Evolutionary conservation across 441 rosid species (phyloP).

Genomic region (Viola pubescens): DNA sequence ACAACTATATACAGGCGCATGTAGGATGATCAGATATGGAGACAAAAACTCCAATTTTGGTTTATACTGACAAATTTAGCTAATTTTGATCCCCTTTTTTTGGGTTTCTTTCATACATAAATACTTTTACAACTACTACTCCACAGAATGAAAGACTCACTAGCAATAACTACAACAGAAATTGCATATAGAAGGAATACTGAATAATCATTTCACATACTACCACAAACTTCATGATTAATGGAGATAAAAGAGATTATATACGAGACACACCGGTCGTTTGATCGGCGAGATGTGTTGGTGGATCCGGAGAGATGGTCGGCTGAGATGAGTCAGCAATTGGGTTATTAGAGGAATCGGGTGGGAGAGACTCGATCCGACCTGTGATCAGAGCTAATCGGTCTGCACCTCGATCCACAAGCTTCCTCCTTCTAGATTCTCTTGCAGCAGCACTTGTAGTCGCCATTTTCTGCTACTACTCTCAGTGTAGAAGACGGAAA

Average conservation of each 20-base stretch:
- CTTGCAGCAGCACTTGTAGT: constrained; percentile 34
- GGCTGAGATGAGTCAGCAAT: constrained; percentile 25
- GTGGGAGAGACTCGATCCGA: constrained; percentile 38
- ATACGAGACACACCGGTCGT: constrained; percentile 21
- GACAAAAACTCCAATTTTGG: too few relatives aligned
- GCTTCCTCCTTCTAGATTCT: constrained; percentile 75
- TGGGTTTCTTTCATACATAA: too few relatives aligned
- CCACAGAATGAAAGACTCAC: too few relatives aligned
- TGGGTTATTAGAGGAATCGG: constrained; percentile 19
- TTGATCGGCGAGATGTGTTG: constrained; percentile 24
- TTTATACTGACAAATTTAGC: too few relatives aligned
- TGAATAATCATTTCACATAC: background rate
- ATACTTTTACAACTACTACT: too few relatives aligned
- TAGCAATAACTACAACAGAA: too few relatives aligned
- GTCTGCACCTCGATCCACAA: constrained; percentile 72
- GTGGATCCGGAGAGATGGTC: constrained; percentile 10
- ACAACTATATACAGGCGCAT: too few relatives aligned
- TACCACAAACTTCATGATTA: background rate
- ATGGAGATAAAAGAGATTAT: background rate
- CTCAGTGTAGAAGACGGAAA: too few relatives aligned
- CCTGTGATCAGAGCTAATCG: constrained; percentile 79
- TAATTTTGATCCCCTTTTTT: too few relatives aligned
- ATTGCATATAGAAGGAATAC: background rate
- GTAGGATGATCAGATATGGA: too few relatives aligned
- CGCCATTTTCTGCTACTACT: constrained; percentile 35